Percentiles rank a stretch among this genome's conserved stretches.
Evolutionary conservation across 2,329 filamentous ascomycete species (phyloP).

Genomic region (Aspergillus vadensis): DNA sequence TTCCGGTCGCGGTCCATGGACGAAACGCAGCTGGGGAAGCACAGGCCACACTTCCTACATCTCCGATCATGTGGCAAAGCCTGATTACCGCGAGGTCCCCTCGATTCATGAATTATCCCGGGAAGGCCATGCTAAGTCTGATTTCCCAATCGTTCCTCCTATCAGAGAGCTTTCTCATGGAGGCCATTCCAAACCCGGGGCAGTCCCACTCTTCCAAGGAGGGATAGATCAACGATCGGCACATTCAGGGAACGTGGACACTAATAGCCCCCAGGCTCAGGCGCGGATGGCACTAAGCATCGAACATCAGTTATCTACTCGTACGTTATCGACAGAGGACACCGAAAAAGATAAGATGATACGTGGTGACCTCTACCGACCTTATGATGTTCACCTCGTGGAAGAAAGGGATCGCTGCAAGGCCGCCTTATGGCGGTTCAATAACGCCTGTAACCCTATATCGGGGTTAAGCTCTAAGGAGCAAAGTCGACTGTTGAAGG

Average conservation of each 20-base stretch:
- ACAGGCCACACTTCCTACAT: slow-evolving; percentile 40
- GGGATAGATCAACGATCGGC: slow-evolving; percentile 41
- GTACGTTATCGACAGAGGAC: slow-evolving; percentile 46
- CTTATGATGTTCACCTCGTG: slow-evolving; percentile 74
- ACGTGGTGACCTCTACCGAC: slow-evolving; percentile 73
- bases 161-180: slow-evolving; percentile 44
- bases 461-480: slow-evolving; percentile 64
- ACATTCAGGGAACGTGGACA: slow-evolving; percentile 38
- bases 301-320: slow-evolving; percentile 43
- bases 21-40: slow-evolving; percentile 43
- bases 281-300: slow-evolving; percentile 48
- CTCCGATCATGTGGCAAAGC: slow-evolving; percentile 42
- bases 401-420: slow-evolving; percentile 84
- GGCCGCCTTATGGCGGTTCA: slow-evolving; percentile 80
- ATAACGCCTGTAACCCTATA: slow-evolving; percentile 76
- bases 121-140: slow-evolving; percentile 39
- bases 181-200: slow-evolving; percentile 35
- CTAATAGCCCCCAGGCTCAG: slow-evolving; percentile 45
- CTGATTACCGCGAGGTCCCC: slow-evolving; percentile 44
- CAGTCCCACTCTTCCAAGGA: slow-evolving; percentile 41
- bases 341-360: slow-evolving; percentile 93
- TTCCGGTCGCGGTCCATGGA: slow-evolving; percentile 41
- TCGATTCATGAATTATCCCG: slow-evolving; percentile 44
- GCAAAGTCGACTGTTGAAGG: slow-evolving; percentile 42
- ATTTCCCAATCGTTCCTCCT: slow-evolving; percentile 45